Evolutionary conservation across 352 stramenopile species (phyloP).

Genomic region (Globisporangium perplexum): DNA sequence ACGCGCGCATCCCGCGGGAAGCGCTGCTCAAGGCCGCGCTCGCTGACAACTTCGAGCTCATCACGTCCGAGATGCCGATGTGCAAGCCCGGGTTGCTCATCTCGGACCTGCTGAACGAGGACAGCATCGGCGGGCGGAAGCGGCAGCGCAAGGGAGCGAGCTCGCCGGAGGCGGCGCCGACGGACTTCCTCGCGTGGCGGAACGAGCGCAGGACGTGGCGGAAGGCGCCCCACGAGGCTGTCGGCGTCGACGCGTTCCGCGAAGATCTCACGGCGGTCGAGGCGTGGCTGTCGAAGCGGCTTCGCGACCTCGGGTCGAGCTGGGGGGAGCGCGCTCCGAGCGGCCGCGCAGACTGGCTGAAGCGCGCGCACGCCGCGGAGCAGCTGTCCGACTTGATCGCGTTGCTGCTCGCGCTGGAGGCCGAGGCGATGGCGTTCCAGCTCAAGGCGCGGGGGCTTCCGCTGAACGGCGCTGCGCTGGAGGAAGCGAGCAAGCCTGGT

Average conservation of each 20-base stretch:
- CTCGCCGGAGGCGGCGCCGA: slow-evolving; percentile 11
- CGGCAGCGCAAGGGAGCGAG: slow-evolving; percentile 37
- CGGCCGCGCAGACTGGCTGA: slow-evolving; percentile 41
- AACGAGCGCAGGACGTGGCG: slow-evolving; percentile 52
- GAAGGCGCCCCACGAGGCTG: slow-evolving; percentile 34
- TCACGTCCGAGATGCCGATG: slow-evolving; percentile 59
- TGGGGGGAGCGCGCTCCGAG: slow-evolving; percentile 45
- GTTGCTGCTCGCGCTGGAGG: slow-evolving; percentile 54
- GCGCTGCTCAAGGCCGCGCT: slow-evolving; percentile 38
- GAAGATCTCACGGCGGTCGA: slow-evolving; percentile 55
- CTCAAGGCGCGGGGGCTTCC: slow-evolving; percentile 19
- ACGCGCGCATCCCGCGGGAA: slow-evolving; percentile 42
- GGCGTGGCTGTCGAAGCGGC: slow-evolving; percentile 50
- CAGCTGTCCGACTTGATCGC: slow-evolving; percentile 32
- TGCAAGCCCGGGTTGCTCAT: slow-evolving; percentile 72
- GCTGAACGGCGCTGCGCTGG: background rate
- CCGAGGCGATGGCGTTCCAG: slow-evolving; percentile 55
- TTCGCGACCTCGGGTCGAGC: slow-evolving; percentile 53
- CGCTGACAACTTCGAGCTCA: slow-evolving; percentile 55
- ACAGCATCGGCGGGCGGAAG: slow-evolving; percentile 38
- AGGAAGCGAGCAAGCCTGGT: background rate
- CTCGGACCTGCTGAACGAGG: slow-evolving; percentile 66
- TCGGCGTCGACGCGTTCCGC: slow-evolving; percentile 43
- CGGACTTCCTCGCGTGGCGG: slow-evolving; percentile 46
- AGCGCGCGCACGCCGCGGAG: slow-evolving; percentile 27